Evolutionary conservation across 768 basidiomycete species (phyloP), one percentile per base, ranked within the genome.

Genomic region (Tephrocybe rancida): DNA sequence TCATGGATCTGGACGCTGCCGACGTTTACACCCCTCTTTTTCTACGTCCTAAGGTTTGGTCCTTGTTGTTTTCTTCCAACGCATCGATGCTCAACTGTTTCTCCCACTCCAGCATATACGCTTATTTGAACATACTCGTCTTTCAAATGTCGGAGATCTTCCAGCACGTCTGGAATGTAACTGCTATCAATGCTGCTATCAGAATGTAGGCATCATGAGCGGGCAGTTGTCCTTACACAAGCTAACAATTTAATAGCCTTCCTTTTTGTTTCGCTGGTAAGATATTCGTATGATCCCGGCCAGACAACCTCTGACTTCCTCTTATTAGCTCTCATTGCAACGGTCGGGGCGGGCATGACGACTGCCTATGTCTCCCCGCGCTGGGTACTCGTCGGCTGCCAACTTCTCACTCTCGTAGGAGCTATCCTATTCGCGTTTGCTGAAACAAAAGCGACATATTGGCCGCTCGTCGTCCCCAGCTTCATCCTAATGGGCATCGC

Each of bases 401-500:
- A 78, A 42, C 51, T 61, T 22, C 53, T 77, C 46, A 59, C 74
- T 39, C 54, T 73, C 27, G 53, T 68, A 8, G 70, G 73, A 24
- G 76, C 74, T 5, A 49, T 64, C 32, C 61, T 81, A 9, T 61
- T 82, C 30, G 67, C 74, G 2, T 62, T 73, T 30, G 75, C 73
- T 0, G 70, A 73, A 48, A 57, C 50, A 6, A 68, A 71, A 8
- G 66, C 65, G n/a, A 62, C 70, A 43, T 82, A 82, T 59, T 82
- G 77, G 79, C 38, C 55, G 0, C 65, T 68, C 50, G 64, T 75
- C 42, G 73, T 82, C 55, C 78, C 81, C 16, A 79, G 70, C 14
- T 76, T 81, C 59, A 56, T 69, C 27, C 44, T 82, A 27, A 75
- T 77, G 9, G 69, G 72, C 21, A 63, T 65, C 14, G 80, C 81